A percentile compares a stretch with the other conserved stretches of the same genome.
Conservation (phyloP, 139 green algal species). For the Picochlorum sp. region DNA sequence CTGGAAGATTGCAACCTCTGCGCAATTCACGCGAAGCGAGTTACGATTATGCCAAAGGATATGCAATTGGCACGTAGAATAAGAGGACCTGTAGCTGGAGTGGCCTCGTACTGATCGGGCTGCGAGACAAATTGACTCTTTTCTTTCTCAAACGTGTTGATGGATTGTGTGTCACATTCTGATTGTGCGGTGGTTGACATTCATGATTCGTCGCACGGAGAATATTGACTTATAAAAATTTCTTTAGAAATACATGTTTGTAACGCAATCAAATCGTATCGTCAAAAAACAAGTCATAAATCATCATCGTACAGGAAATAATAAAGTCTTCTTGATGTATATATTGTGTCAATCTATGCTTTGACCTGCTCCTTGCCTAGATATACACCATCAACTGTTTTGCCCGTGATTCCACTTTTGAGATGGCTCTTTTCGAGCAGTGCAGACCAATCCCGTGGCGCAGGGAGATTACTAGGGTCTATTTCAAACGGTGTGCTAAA, state of each 20-base stretch:
- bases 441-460: conserved; percentile 32
- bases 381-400: conserved; percentile 59
- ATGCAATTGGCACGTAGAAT: conserved; percentile 84
- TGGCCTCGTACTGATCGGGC: conserved; percentile 50
- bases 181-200: too few relatives aligned
- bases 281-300: neutral
- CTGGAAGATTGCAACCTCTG: conserved; percentile 93
- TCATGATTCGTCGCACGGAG: too few relatives aligned
- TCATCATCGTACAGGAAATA: neutral
- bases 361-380: conserved; percentile 22
- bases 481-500: conserved; percentile 56
- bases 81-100: conserved; percentile 62
- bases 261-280: too few relatives aligned
- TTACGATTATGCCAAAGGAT: conserved; percentile 95
- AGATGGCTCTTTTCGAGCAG: conserved; percentile 26
- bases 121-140: too few relatives aligned
- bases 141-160: too few relatives aligned
- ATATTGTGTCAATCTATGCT: neutral
- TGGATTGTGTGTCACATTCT: too few relatives aligned
- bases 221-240: too few relatives aligned
- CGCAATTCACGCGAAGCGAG: conserved; percentile 86
- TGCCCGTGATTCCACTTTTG: conserved; percentile 47
- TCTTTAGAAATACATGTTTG: too few relatives aligned
- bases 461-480: neutral
- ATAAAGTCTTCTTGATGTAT: neutral